Conservation (phyloP, 495 filamentous ascomycete species). For the Penicillium coffeae region DNA sequence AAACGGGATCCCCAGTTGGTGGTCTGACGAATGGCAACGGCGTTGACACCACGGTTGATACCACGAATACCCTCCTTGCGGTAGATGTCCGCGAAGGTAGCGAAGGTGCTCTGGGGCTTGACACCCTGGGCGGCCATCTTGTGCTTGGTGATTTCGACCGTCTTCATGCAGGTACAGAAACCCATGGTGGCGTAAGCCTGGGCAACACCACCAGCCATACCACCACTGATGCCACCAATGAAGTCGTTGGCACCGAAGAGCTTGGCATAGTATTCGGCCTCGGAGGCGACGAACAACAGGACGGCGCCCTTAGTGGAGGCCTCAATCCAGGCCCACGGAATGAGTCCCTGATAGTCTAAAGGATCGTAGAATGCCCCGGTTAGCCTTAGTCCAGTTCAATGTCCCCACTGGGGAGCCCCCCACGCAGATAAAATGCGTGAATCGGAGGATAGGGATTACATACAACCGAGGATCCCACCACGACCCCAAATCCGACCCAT, state of each 20-base stretch:
- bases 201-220: slow-evolving; percentile 90
- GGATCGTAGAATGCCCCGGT: slow-evolving; percentile 11
- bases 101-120: slow-evolving; percentile 82
- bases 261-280: slow-evolving; percentile 91
- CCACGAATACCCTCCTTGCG: slow-evolving; percentile 88
- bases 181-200: slow-evolving; percentile 99
- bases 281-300: slow-evolving; percentile 96
- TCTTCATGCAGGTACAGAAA: slow-evolving; percentile 99
- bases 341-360: slow-evolving; percentile 98
- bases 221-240: slow-evolving; percentile 80
- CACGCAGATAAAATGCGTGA: slow-evolving; percentile 14
- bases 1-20: slow-evolving; percentile 99
- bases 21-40: slow-evolving; percentile 96
- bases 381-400: slow-evolving; percentile 8
- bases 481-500: slow-evolving; percentile 86
- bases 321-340: slow-evolving; percentile 99
- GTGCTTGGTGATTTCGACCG: slow-evolving; percentile 98
- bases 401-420: not conserved
- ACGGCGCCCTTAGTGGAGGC: slow-evolving; percentile 99
- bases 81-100: slow-evolving; percentile 96
- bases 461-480: slow-evolving; percentile 94
- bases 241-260: slow-evolving; percentile 80
- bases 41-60: slow-evolving; percentile 98
- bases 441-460: slow-evolving; percentile 42
- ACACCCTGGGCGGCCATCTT: slow-evolving; percentile 81